Percentiles rank a stretch among this genome's conserved stretches.
Evolutionary conservation across 2,329 filamentous ascomycete species (phyloP).

Genomic region (Parafenestella ontariensis): DNA sequence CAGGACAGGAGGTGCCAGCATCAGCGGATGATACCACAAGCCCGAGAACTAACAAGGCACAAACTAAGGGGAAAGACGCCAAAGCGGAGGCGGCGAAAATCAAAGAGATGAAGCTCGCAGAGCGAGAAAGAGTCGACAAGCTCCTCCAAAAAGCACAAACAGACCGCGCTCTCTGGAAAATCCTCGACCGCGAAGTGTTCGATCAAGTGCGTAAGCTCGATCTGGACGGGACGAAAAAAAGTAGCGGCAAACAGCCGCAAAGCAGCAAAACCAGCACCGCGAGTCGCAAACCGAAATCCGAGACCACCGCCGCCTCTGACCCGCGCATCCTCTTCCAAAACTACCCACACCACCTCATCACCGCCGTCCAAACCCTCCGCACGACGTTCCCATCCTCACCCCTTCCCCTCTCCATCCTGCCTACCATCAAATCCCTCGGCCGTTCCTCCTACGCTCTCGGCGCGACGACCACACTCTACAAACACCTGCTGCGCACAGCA

Average conservation of each 20-base stretch:
- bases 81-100: conserved; percentile 15
- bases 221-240: conserved; percentile 47
- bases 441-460: conserved; percentile 75
- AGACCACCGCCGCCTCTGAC: background rate
- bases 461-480: conserved; percentile 73
- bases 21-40: conserved; percentile 2
- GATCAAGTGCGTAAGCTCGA: conserved; percentile 64
- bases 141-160: conserved; percentile 63
- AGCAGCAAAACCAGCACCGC: background rate
- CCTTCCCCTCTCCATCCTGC: conserved; percentile 67
- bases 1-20: conserved; percentile 1
- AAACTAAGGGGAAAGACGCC: conserved; percentile 8
- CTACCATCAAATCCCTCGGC: conserved; percentile 71
- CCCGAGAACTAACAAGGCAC: conserved; percentile 9
- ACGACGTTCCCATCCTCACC: conserved; percentile 67
- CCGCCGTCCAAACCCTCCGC: conserved; percentile 65
- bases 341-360: conserved; percentile 68
- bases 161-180: conserved; percentile 71
- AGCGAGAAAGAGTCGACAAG: conserved; percentile 61
- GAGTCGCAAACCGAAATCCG: background rate
- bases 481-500: conserved; percentile 67
- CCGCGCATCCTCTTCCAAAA: conserved; percentile 66
- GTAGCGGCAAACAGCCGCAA: background rate
- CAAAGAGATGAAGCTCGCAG: conserved; percentile 36
- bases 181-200: conserved; percentile 73